Conservation (phyloP, 192 early-diverging fungal genomes). For the Mycoemilia scoparia region DNA sequence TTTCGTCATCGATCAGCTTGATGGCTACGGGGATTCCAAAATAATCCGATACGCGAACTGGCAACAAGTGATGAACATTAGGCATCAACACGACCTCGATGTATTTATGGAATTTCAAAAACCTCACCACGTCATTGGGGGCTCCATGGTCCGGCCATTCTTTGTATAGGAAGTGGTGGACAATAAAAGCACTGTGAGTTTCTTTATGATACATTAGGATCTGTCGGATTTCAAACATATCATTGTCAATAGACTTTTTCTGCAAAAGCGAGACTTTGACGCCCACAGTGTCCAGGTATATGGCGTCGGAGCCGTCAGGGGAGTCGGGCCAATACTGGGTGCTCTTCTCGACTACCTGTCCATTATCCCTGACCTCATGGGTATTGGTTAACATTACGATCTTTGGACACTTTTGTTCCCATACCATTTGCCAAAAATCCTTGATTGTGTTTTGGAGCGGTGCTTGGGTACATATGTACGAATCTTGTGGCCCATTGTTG, state of each 20-base stretch:
- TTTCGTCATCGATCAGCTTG: slow-evolving; percentile 12
- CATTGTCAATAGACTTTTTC: slow-evolving; percentile 26
- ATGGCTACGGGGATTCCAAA: too few relatives aligned
- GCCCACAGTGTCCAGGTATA: slow-evolving; percentile 1
- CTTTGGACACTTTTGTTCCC: slow-evolving; percentile 45
- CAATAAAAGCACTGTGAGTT: slow-evolving; percentile 8
- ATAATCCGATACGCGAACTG: background rate
- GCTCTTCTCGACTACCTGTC: too few relatives aligned
- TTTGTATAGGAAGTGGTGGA: slow-evolving; percentile 54
- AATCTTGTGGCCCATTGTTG: too few relatives aligned
- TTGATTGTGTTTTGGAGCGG: slow-evolving; percentile 48
- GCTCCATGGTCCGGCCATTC: slow-evolving; percentile 77
- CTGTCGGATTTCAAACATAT: slow-evolving; percentile 23
- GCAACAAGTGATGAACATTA: too few relatives aligned
- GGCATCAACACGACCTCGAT: background rate
- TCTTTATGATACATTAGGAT: slow-evolving; percentile 7
- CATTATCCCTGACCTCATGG: slow-evolving; percentile 37
- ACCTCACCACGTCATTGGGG: slow-evolving; percentile 30
- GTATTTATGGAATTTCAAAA: too few relatives aligned
- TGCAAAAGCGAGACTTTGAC: slow-evolving; percentile 8
- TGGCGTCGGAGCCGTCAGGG: background rate
- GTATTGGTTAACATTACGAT: slow-evolving; percentile 77
- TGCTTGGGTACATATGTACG: slow-evolving; percentile 79
- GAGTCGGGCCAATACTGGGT: slow-evolving; percentile 79
- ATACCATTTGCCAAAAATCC: slow-evolving; percentile 83